These are phyloP conservation scores for Blepharisma japonicum DNA, from an alignment of 73 alveolate genomes.

Conservation along the genomic window DNA sequence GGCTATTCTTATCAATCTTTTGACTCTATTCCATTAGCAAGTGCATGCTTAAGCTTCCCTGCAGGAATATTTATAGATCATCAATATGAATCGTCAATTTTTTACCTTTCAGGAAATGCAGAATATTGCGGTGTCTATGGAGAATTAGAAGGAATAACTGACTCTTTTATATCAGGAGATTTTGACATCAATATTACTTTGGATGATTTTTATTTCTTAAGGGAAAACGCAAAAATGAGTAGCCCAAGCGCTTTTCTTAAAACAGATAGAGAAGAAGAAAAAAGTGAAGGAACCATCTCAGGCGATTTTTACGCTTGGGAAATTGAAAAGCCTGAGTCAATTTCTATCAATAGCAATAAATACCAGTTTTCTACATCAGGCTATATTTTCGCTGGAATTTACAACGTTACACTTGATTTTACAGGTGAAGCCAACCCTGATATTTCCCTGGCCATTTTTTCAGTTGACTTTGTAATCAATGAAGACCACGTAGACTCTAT, in stretches of 20 bases:
- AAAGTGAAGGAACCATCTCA: background rate
- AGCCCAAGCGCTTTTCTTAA: background rate
- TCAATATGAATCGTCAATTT: background rate
- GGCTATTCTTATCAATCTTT: background rate
- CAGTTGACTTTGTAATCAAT: background rate
- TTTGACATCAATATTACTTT: background rate
- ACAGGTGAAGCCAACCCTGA: background rate
- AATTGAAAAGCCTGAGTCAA: background rate
- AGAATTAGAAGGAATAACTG: background rate
- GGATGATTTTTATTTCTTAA: conserved; percentile 11
- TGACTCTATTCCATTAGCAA: background rate
- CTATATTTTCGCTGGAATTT: background rate
- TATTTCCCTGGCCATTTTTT: background rate
- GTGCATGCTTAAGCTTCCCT: background rate
- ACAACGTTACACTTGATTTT: background rate
- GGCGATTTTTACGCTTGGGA: conserved; percentile 15
- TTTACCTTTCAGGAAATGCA: background rate
- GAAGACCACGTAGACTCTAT: background rate
- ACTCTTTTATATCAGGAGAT: background rate
- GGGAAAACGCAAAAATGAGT: background rate
- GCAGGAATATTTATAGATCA: background rate
- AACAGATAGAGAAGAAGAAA: background rate
- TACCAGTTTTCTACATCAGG: background rate
- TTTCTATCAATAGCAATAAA: background rate
- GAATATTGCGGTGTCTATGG: background rate